A percentile compares a stretch with the other conserved stretches of the same genome.
phyloP scores from a whole-genome alignment of 352 stramenopile species.

The Phytophthora macrochlamydospora region DNA sequence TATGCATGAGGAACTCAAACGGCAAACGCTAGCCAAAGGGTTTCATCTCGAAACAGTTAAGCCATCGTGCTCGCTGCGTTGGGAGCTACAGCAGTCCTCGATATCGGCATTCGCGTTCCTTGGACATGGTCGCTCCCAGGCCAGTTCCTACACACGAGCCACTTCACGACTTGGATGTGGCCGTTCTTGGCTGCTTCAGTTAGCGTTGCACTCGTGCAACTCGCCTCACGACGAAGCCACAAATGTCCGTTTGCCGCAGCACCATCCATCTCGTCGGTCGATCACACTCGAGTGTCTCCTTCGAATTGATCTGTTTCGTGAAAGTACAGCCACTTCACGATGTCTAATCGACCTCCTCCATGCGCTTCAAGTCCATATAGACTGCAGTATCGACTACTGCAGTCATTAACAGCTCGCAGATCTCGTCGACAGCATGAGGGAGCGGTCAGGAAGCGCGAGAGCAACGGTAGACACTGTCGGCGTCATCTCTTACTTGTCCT shows the following conservation, averaged over 20 bases:
- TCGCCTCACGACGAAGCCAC: conserved; percentile 15
- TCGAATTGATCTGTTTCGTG: not conserved
- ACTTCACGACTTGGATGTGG: conserved; percentile 13
- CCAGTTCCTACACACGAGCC: conserved; percentile 7
- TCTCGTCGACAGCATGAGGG: too few species aligned
- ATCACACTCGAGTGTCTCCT: not conserved
- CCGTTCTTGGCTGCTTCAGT: conserved; percentile 7
- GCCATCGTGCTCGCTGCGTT: too few species aligned
- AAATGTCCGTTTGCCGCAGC: not conserved
- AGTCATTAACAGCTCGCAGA: too few species aligned
- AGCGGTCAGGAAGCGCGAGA: too few species aligned
- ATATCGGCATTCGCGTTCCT: not conserved
- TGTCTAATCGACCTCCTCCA: conserved; percentile 17
- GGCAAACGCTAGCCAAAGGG: too few species aligned
- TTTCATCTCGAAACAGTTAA: too few species aligned
- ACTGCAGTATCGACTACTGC: too few species aligned
- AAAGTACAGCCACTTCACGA: conserved; percentile 14
- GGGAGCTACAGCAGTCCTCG: too few species aligned
- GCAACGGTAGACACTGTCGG: too few species aligned
- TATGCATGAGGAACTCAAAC: too few species aligned
- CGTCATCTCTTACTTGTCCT: too few species aligned
- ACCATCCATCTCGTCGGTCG: not conserved
- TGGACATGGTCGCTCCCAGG: not conserved
- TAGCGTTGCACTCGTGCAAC: conserved; percentile 8
- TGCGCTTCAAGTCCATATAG: not conserved